phyloP scores from a whole-genome alignment of 1,139 yeast genomes.

The Scheffersomyces segobiensis region DNA sequence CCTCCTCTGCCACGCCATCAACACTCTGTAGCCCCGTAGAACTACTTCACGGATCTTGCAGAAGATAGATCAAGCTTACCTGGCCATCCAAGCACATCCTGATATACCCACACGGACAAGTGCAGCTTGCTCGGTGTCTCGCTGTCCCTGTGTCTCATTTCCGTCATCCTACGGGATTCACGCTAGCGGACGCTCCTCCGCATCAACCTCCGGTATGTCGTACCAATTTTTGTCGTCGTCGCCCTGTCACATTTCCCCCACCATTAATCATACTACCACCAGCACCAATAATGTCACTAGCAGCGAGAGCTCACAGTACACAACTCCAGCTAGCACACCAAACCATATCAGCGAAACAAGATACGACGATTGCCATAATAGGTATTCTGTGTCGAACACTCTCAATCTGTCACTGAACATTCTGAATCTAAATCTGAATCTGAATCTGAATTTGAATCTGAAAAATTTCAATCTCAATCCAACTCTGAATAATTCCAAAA shows the following conservation, averaged over 20 bases:
- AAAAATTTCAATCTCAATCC: not conserved
- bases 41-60: not conserved
- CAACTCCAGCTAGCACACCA: not conserved
- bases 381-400: not conserved
- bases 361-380: not conserved
- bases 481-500: not conserved
- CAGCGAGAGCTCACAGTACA: not conserved
- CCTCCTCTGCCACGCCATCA: not conserved
- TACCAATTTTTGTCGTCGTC: not conserved
- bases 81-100: not conserved
- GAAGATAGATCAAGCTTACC: not conserved
- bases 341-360: not conserved
- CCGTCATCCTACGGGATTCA: not conserved
- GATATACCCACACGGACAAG: not conserved
- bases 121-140: not conserved
- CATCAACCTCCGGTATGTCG: not conserved
- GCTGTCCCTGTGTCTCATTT: not conserved
- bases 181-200: not conserved
- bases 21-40: not conserved
- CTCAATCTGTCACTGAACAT: not conserved
- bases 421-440: not conserved
- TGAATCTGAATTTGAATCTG: not conserved
- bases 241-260: not conserved
- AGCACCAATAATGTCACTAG: constrained; percentile 2
- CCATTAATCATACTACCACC: not conserved